Percentiles rank a stretch among this genome's conserved stretches.
phyloP scores from a whole-genome alignment of 2,329 filamentous ascomycete genomes.

The Phaeomoniella chlamydospora region DNA sequence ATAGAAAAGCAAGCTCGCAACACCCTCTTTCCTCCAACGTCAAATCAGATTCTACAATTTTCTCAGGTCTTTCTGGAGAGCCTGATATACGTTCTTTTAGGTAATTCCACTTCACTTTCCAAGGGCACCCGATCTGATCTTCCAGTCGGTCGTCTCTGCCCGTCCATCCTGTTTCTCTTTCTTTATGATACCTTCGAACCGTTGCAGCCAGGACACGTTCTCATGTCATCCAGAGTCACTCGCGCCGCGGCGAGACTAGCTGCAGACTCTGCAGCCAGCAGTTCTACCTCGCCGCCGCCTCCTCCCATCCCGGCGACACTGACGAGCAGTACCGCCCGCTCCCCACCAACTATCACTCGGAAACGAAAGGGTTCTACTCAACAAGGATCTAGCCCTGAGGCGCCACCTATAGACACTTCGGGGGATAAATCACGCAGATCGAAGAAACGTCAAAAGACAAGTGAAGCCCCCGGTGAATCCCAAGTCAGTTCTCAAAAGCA shows the following conservation, averaged over 20 bases:
- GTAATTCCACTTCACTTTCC: background rate
- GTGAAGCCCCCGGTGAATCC: constrained; percentile 32
- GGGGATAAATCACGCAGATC: constrained; percentile 21
- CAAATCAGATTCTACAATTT: background rate
- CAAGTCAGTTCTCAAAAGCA: constrained; percentile 15
- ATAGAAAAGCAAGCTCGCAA: background rate
- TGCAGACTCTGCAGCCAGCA: constrained; percentile 45
- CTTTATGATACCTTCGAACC: background rate
- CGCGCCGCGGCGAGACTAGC: constrained; percentile 87
- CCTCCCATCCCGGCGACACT: constrained; percentile 26
- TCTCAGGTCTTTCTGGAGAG: background rate
- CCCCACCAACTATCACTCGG: constrained; percentile 29
- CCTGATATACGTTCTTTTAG: background rate
- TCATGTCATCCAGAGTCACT: constrained; percentile 96
- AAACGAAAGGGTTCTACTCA: constrained; percentile 61
- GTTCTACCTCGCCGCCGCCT: constrained; percentile 25
- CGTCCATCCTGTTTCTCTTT: background rate
- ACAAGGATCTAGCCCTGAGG: constrained; percentile 33
- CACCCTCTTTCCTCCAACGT: background rate
- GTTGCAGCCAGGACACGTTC: constrained; percentile 30
- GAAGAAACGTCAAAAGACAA: constrained; percentile 53
- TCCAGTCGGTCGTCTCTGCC: background rate
- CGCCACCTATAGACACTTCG: constrained; percentile 18
- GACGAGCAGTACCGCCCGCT: too few relatives aligned
- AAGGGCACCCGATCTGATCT: background rate